Base-by-base conservation (phyloP, 257 asterid genomes). In the Nyctanthes arbortristis region DNA sequence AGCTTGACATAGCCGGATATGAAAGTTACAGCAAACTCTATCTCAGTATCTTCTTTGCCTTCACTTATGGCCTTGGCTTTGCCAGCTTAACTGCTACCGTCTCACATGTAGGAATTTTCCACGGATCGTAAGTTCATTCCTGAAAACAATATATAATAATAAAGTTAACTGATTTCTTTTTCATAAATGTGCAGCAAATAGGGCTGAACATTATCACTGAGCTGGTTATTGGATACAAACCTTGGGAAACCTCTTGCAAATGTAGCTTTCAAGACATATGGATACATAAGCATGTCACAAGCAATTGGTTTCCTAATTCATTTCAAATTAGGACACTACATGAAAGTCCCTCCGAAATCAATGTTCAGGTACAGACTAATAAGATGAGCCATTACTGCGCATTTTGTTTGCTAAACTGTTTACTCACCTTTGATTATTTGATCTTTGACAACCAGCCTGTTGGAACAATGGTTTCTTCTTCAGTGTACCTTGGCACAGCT, bases 271-370 rank as follows among this genome's bases (percentile, higher is more conserved):
- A 85, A 88, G 75, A 88, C 89, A 0, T 85, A 85, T 5, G 84
- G 95, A 63, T 81, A 77, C 28, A 82, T 80, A 25, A 88, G 92
- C 82, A 80, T 82, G 83, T 74, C 88, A 0, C 92, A 88, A 32
- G 91, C 92, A 4, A 78, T 88, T 25, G 76, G 40, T 4, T 88
- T 88, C 58, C 88, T 88, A n/a, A n/a, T n/a, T 71, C 88, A 0
- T 74, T 88, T 88, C 85, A 88, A 88, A 71, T 81, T 88, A 6
- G 95, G 95, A 7, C 95, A 85, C 61, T 88, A 88, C 78, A 88
- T 88, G 95, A 85, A 88, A 62, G 82, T 88, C 74, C 95, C 95
- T 40, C 95, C 92, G 1, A 85, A 82, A 74, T 79, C 92, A 32
- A 88, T 88, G 95, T 88, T 88, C 87, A 60, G 4, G 92, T 88